These are phyloP conservation scores for Albophoma yamanashiensis DNA, from an alignment of 2,329 filamentous ascomycete genomes.

Conservation along the genomic window DNA sequence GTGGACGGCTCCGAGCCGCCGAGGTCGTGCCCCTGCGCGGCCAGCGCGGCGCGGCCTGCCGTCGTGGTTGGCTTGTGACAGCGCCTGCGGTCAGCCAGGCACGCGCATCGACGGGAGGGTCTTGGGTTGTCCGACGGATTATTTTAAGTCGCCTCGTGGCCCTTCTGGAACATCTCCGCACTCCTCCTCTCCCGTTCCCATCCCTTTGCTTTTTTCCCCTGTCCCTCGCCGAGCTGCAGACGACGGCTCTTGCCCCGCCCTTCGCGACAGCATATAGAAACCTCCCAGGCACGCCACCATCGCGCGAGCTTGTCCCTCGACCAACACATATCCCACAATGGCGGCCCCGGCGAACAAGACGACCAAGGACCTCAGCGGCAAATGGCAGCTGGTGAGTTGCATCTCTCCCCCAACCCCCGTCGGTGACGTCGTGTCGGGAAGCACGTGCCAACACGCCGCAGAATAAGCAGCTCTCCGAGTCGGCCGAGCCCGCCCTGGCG, in stretches of 20 bases:
- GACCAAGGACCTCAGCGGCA: slow-evolving; percentile 56
- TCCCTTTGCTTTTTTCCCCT: not conserved
- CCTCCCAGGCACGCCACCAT: not conserved
- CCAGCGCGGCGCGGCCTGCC: not conserved
- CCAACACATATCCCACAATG: slow-evolving; percentile 37
- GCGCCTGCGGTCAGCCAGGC: not conserved
- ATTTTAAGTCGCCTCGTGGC: not conserved
- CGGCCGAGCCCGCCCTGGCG: slow-evolving; percentile 55
- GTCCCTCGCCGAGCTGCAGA: not conserved
- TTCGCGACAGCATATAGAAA: not conserved
- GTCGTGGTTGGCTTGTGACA: not conserved
- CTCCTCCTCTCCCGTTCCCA: not conserved
- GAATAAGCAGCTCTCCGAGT: slow-evolving; percentile 67
- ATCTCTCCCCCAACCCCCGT: too few species aligned
- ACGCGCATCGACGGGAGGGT: not conserved
- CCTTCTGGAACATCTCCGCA: not conserved
- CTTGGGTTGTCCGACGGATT: not conserved
- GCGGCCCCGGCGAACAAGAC: slow-evolving; percentile 59
- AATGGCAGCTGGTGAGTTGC: slow-evolving; percentile 54
- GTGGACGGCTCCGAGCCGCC: not conserved
- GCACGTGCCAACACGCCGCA: slow-evolving; percentile 18
- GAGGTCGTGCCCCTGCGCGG: not conserved
- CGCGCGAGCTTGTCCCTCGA: not conserved
- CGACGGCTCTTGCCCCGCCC: not conserved
- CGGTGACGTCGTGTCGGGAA: not conserved